A percentile compares a stretch with the other conserved stretches of the same genome.
Conservation (phyloP, 805 yeast genomes). For the Candida xyloterini region DNA sequence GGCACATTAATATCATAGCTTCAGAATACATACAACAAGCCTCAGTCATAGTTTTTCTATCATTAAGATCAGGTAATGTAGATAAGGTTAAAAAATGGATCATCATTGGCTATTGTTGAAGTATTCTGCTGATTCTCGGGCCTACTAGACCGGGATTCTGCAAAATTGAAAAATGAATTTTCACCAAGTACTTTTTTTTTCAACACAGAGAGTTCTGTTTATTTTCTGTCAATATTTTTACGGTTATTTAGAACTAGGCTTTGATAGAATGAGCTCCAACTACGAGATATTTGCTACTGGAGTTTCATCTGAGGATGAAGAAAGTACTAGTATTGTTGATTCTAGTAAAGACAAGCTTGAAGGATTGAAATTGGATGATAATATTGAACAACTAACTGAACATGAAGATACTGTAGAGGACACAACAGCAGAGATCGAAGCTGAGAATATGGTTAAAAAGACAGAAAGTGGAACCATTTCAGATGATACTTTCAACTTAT, state of each 20-base stretch:
- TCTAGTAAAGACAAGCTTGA: neutral
- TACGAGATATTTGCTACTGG: neutral
- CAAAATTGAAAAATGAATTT: slow-evolving; percentile 1
- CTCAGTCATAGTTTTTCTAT: slow-evolving; percentile 17
- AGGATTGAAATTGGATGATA: neutral
- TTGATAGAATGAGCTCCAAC: slow-evolving; percentile 1
- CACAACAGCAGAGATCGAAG: neutral
- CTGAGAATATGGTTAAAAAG: neutral
- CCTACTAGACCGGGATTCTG: slow-evolving; percentile 2
- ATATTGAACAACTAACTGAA: neutral
- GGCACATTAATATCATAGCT: neutral
- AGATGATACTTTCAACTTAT: neutral
- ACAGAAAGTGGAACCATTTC: neutral
- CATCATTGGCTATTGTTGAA: slow-evolving; percentile 25
- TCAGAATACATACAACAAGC: neutral
- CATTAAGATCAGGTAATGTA: slow-evolving; percentile 35
- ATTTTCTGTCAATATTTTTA: slow-evolving; percentile 7
- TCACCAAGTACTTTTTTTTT: neutral
- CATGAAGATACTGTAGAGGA: neutral
- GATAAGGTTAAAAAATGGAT: slow-evolving; percentile 33
- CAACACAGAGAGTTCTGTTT: neutral
- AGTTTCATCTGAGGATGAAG: neutral
- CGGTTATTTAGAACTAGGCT: neutral
- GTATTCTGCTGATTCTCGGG: neutral
- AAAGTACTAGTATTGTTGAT: neutral